Conservation (phyloP, 352 stramenopile species). For the Pythium monospermum region DNA sequence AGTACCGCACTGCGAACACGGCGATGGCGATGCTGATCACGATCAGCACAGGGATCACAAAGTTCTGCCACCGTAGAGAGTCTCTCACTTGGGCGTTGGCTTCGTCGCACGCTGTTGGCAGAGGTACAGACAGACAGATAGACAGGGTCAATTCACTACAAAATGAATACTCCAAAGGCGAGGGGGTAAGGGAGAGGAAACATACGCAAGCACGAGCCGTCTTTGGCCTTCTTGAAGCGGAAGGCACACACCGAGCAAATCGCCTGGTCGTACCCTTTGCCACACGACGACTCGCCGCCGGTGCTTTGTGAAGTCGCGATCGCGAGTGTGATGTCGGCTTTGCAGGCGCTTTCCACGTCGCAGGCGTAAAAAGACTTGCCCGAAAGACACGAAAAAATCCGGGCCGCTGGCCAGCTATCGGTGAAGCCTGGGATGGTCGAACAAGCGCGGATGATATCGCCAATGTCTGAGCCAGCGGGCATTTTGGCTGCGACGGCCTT, state of each 20-base stretch:
- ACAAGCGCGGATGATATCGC: constrained; percentile 39
- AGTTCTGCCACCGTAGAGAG: constrained; percentile 65
- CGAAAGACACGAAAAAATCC: constrained; percentile 57
- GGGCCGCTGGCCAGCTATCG: constrained; percentile 53
- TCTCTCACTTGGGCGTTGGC: constrained; percentile 43
- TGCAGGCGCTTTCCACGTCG: constrained; percentile 48
- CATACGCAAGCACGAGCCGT: constrained; percentile 58
- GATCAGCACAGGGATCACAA: constrained; percentile 61
- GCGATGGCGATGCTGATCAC: constrained; percentile 26
- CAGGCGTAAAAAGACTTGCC: constrained; percentile 56
- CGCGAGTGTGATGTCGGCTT: constrained; percentile 40
- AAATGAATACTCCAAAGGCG: neutral
- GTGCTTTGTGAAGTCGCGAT: constrained; percentile 15
- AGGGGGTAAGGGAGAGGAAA: constrained; percentile 5
- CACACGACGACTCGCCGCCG: constrained; percentile 34
- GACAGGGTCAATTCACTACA: neutral
- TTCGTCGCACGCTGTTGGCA: constrained; percentile 38
- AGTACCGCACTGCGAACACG: constrained; percentile 36
- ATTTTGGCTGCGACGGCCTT: constrained; percentile 23
- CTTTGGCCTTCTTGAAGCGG: constrained; percentile 47
- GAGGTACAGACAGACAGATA: neutral
- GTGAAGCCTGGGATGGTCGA: constrained; percentile 27
- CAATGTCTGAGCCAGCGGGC: constrained; percentile 12
- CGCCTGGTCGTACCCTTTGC: constrained; percentile 42
- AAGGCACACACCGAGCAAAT: constrained; percentile 66